phyloP scores from a whole-genome alignment of 257 asterid species.

The Solanum bulbocastanum region DNA sequence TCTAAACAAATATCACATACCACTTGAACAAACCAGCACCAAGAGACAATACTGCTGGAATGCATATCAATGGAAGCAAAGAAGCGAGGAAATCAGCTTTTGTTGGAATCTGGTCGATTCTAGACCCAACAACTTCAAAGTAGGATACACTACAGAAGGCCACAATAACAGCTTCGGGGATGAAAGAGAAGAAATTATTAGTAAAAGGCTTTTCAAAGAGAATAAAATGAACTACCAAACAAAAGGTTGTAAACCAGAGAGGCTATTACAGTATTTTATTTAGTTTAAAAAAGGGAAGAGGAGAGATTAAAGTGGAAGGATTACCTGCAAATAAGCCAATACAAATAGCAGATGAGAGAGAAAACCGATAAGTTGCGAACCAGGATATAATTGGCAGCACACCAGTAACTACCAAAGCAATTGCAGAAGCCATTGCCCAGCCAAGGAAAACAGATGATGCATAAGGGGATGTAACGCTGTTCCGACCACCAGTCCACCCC shows the following conservation, averaged over 20 bases:
- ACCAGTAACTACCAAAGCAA: slow-evolving; percentile 77
- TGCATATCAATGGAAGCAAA: slow-evolving; percentile 88
- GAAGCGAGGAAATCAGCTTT: slow-evolving; percentile 91
- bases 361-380: slow-evolving; percentile 93
- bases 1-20: slow-evolving; percentile 31
- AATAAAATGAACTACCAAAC: slow-evolving; percentile 7
- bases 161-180: slow-evolving; percentile 69
- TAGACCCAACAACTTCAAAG: slow-evolving; percentile 64
- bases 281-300: background rate
- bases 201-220: slow-evolving; percentile 1
- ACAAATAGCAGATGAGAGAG: slow-evolving; percentile 83
- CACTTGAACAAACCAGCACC: slow-evolving; percentile 89
- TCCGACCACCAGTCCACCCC: slow-evolving; percentile 61
- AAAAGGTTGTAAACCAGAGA: background rate
- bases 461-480: slow-evolving; percentile 74
- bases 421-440: slow-evolving; percentile 92
- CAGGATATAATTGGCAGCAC: slow-evolving; percentile 90
- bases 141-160: slow-evolving; percentile 85
- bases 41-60: slow-evolving; percentile 78
- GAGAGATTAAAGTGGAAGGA: slow-evolving; percentile 4
- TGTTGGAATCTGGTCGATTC: slow-evolving; percentile 72
- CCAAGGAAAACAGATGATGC: slow-evolving; percentile 85
- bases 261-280: background rate
- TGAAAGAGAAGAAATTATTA: slow-evolving; percentile 9
- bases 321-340: slow-evolving; percentile 85